A percentile compares a stretch with the other conserved stretches of the same genome.
These are phyloP conservation scores for Porodaedalea pini DNA, from an alignment of 1,284 basidiomycete species.

Conservation along the genomic window DNA sequence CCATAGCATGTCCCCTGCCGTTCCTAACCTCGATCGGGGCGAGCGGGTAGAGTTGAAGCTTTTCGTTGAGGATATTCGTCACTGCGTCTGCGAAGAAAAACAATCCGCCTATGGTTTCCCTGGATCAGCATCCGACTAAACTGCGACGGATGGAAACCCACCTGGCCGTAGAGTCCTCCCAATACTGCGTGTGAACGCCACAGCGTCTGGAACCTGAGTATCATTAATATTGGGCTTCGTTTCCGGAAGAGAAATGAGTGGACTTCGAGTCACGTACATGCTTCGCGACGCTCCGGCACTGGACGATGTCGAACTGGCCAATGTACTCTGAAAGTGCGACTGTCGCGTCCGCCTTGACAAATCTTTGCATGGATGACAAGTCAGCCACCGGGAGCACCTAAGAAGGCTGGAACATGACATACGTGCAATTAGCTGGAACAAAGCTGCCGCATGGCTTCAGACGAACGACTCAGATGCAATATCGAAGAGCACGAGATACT, in stretches of 20 bases:
- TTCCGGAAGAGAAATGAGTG: background rate
- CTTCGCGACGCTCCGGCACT: slow-evolving; percentile 18
- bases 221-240: background rate
- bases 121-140: background rate
- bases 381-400: background rate
- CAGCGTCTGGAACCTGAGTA: slow-evolving; percentile 11
- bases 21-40: background rate
- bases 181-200: slow-evolving; percentile 12
- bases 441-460: background rate
- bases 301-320: slow-evolving; percentile 18
- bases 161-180: slow-evolving; percentile 14
- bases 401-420: background rate
- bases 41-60: slow-evolving; percentile 6
- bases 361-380: background rate
- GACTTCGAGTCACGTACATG: slow-evolving; percentile 5
- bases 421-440: slow-evolving; percentile 17
- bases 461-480: too few relatives aligned
- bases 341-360: slow-evolving; percentile 12
- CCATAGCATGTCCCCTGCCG: background rate
- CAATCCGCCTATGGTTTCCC: slow-evolving; percentile 10
- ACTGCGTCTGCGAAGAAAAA: slow-evolving; percentile 18
- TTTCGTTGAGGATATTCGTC: slow-evolving; percentile 2
- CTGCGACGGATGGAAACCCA: background rate
- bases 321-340: slow-evolving; percentile 2
- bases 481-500: background rate